A percentile compares a stretch with the other conserved stretches of the same genome.
These are phyloP conservation scores for Chytriomyces confervae DNA, from an alignment of 192 early-diverging fungal species.

Conservation along the genomic window DNA sequence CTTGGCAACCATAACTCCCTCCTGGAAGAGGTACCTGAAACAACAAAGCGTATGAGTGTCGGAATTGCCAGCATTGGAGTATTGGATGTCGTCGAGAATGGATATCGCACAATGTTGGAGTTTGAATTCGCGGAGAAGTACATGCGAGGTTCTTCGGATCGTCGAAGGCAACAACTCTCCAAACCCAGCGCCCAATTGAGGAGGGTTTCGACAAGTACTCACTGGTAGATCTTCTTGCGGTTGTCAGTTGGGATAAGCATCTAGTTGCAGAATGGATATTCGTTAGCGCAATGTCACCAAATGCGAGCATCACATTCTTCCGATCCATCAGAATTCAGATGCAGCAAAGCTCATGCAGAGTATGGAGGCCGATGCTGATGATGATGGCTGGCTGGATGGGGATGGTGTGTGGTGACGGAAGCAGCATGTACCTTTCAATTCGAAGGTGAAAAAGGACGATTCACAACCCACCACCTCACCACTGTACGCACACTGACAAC, in stretches of 20 bases:
- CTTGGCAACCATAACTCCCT: slow-evolving; percentile 98
- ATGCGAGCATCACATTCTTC: no score
- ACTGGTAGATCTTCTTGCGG: slow-evolving; percentile 95
- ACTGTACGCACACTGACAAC: no score
- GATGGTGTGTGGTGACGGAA: no score
- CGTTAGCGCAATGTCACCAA: no score
- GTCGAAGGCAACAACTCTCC: slow-evolving; percentile 36
- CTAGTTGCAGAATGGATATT: slow-evolving; percentile 1
- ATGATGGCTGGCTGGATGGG: no score
- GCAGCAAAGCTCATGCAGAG: no score
- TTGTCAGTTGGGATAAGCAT: slow-evolving; percentile 98
- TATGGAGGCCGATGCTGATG: no score
- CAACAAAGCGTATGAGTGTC: no score
- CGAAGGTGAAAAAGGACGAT: no score
- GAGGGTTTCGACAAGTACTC: slow-evolving; percentile 20
- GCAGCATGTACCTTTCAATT: no score
- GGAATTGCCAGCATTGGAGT: neutral
- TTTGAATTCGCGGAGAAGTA: neutral
- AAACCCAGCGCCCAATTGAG: slow-evolving; percentile 4
- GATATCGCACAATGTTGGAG: neutral
- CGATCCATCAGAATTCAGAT: no score
- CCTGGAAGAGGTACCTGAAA: slow-evolving; percentile 55
- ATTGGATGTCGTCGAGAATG: neutral
- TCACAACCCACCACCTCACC: no score
- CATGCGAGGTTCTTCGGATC: neutral